These are phyloP conservation scores for Aegilops tauschii DNA, from an alignment of 176 grass and related monocot species.

Conservation along the genomic window DNA sequence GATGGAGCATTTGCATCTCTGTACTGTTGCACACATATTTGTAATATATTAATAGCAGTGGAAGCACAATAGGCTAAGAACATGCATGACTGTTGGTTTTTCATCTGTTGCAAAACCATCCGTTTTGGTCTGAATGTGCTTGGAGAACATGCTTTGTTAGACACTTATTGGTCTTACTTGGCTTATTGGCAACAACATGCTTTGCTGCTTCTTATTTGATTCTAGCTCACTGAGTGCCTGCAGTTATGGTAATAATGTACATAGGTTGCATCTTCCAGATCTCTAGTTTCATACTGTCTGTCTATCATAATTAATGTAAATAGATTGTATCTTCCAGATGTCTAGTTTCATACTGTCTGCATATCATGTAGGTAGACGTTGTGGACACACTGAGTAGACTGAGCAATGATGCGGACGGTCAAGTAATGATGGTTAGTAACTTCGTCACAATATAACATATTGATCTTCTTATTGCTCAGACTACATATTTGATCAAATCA, in stretches of 20 bases:
- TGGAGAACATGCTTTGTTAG: background rate
- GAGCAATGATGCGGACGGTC: constrained; percentile 88
- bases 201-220: background rate
- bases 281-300: no score
- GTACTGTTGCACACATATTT: background rate
- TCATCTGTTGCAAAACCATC: background rate
- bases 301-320: background rate
- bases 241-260: background rate
- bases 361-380: constrained; percentile 72
- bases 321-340: constrained; percentile 11
- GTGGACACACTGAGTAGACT: constrained; percentile 98
- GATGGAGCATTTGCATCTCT: background rate
- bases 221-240: background rate
- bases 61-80: background rate
- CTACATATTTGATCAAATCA: constrained; percentile 20
- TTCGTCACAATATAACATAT: background rate
- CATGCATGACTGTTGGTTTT: background rate
- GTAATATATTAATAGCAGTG: background rate
- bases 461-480: background rate
- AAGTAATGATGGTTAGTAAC: constrained; percentile 79
- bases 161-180: background rate
- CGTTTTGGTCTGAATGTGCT: background rate
- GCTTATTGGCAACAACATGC: background rate
- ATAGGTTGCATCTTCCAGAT: no score
- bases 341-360: background rate